phyloP scores from a whole-genome alignment of 108 stramenopile species.

The Cyclostephanos tholiformis region DNA sequence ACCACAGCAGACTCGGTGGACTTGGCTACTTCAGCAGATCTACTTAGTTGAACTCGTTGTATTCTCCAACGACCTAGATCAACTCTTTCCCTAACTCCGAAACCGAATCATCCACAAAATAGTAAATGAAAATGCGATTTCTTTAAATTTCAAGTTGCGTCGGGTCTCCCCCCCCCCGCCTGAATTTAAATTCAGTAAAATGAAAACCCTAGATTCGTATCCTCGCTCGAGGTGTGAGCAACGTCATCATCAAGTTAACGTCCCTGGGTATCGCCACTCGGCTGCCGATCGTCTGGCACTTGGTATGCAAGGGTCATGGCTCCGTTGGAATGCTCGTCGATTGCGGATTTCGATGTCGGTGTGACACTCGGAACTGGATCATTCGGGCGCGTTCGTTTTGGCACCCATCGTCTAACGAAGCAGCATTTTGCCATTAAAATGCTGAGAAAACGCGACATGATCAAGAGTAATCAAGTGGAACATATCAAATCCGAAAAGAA shows the following conservation, averaged over 20 bases:
- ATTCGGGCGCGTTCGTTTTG: slow-evolving; percentile 83
- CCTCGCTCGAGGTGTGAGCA: background rate
- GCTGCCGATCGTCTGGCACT: background rate
- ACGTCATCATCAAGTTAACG: background rate
- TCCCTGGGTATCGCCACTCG: background rate
- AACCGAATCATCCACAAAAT: too few relatives aligned
- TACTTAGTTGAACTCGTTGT: too few relatives aligned
- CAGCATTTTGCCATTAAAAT: slow-evolving; percentile 80
- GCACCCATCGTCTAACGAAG: slow-evolving; percentile 61
- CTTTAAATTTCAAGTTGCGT: too few relatives aligned
- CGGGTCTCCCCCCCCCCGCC: background rate
- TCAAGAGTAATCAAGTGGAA: slow-evolving; percentile 71
- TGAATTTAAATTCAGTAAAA: background rate
- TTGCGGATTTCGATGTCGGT: slow-evolving; percentile 73
- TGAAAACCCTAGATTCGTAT: background rate
- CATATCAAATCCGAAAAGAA: slow-evolving; percentile 82
- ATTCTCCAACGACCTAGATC: too few relatives aligned
- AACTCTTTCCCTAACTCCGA: too few relatives aligned
- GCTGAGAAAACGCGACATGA: slow-evolving; percentile 76
- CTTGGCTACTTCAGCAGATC: too few relatives aligned
- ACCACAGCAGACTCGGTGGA: too few relatives aligned
- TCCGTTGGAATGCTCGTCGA: slow-evolving; percentile 26
- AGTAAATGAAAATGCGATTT: too few relatives aligned
- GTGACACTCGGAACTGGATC: slow-evolving; percentile 87
- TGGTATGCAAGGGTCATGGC: background rate